These are phyloP conservation scores for Vanrija sp. DNA, from an alignment of 1,284 basidiomycete species.

Conservation along the genomic window DNA sequence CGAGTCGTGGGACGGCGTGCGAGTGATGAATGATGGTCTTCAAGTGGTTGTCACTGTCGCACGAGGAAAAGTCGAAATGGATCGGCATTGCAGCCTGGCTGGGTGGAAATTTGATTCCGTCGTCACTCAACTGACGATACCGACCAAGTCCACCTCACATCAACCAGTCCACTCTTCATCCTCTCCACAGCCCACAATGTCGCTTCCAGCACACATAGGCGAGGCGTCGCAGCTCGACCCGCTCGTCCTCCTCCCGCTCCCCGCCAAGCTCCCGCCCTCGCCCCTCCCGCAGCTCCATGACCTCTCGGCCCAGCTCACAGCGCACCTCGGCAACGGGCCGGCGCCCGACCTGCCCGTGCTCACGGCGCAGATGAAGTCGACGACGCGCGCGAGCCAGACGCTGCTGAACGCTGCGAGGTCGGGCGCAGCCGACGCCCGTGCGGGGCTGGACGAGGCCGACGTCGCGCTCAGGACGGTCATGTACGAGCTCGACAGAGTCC, in stretches of 20 bases:
- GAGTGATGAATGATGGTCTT: no score
- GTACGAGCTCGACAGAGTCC: constrained; percentile 39
- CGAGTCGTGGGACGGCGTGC: no score
- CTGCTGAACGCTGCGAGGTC: constrained; percentile 34
- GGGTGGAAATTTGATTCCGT: background rate
- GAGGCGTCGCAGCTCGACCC: constrained; percentile 36
- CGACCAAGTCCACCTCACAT: background rate
- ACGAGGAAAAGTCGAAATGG: background rate
- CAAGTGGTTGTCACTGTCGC: no score
- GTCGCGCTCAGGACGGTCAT: constrained; percentile 32
- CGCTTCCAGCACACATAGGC: constrained; percentile 27
- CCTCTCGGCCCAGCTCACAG: background rate
- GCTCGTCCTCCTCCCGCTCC: constrained; percentile 36
- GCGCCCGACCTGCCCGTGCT: constrained; percentile 19
- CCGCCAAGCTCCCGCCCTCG: constrained; percentile 21
- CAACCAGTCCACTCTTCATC: background rate
- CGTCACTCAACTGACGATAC: background rate
- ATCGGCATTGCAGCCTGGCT: background rate
- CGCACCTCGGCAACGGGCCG: constrained; percentile 13
- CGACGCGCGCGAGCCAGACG: constrained; percentile 28
- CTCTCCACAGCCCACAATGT: constrained; percentile 14
- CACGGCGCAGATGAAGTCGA: constrained; percentile 27
- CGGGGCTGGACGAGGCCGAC: constrained; percentile 32
- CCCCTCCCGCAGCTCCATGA: constrained; percentile 3
- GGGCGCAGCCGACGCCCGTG: constrained; percentile 27